A percentile compares a stretch with the other conserved stretches of the same genome.
These are phyloP conservation scores for Penicillium turbatum DNA, from an alignment of 495 filamentous ascomycete genomes.

Conservation along the genomic window DNA sequence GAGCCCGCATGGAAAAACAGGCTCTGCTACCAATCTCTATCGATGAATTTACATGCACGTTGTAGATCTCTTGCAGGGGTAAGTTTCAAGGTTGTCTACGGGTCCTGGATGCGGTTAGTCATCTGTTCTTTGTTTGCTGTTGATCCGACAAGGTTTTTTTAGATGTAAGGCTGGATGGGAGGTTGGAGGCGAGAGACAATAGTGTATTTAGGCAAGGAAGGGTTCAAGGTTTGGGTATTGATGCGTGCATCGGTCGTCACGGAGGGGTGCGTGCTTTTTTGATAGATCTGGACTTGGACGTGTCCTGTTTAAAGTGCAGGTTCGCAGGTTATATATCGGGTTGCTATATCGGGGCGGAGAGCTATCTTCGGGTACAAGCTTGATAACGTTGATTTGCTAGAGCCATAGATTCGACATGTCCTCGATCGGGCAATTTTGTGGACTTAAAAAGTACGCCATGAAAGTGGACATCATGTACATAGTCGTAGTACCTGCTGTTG, in stretches of 20 bases:
- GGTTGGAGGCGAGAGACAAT: background rate
- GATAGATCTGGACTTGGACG: slow-evolving; percentile 2
- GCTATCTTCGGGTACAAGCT: background rate
- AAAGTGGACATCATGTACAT: background rate
- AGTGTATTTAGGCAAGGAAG: background rate
- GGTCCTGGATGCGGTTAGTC: slow-evolving; percentile 11
- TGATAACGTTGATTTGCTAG: background rate
- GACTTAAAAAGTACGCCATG: background rate
- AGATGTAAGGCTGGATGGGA: background rate
- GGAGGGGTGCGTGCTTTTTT: background rate
- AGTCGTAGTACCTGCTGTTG: slow-evolving; percentile 1
- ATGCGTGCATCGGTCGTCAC: background rate
- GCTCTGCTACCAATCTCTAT: slow-evolving; percentile 14
- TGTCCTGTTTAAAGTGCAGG: background rate
- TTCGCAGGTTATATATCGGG: background rate
- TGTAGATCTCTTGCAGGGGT: slow-evolving; percentile 27
- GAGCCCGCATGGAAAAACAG: background rate
- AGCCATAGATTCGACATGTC: background rate
- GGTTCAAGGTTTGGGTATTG: slow-evolving; percentile 1
- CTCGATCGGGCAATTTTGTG: background rate
- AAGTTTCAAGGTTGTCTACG: background rate
- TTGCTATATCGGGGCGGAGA: background rate
- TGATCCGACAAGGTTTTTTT: too few relatives aligned
- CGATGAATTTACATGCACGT: slow-evolving; percentile 14
- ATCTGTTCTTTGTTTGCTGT: slow-evolving; percentile 2